These are phyloP conservation scores for Spergularia azorica DNA, from an alignment of 179 eudicot genomes.

Conservation along the genomic window DNA sequence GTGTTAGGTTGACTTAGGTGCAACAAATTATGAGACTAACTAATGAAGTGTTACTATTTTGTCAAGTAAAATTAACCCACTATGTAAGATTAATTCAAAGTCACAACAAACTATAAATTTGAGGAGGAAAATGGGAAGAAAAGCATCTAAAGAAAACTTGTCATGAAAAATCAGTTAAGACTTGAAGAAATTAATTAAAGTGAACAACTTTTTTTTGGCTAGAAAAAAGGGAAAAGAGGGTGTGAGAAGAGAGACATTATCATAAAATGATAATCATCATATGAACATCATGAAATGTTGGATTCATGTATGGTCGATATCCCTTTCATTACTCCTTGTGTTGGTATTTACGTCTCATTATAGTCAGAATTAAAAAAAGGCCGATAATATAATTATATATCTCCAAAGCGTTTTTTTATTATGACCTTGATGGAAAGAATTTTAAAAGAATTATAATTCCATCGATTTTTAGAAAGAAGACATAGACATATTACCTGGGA, in stretches of 20 bases:
- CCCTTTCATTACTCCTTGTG: no score
- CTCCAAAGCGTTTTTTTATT: no score
- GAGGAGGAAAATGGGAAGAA: conserved; percentile 9
- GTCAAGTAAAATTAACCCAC: conserved; percentile 16
- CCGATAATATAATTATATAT: background rate
- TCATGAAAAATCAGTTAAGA: conserved; percentile 10
- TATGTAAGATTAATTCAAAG: conserved; percentile 24
- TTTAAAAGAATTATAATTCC: no score
- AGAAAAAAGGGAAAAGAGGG: background rate
- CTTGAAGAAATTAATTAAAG: no score
- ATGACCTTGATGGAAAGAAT: no score
- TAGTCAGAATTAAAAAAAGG: background rate
- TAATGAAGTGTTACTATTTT: background rate
- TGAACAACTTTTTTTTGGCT: conserved; percentile 15
- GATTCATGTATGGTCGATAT: no score
- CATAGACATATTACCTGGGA: no score
- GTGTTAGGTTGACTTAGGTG: conserved; percentile 64
- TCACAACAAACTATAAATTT: conserved; percentile 36
- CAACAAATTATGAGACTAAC: conserved; percentile 42
- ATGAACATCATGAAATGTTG: background rate
- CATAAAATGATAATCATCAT: background rate
- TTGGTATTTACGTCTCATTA: no score
- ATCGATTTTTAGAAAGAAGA: no score
- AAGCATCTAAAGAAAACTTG: conserved; percentile 15
- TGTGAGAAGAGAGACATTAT: background rate